Percentiles rank a stretch among this genome's conserved stretches.
Evolutionary conservation across 352 stramenopile genomes (phyloP).

Genomic region (Blastocystis sp.): DNA sequence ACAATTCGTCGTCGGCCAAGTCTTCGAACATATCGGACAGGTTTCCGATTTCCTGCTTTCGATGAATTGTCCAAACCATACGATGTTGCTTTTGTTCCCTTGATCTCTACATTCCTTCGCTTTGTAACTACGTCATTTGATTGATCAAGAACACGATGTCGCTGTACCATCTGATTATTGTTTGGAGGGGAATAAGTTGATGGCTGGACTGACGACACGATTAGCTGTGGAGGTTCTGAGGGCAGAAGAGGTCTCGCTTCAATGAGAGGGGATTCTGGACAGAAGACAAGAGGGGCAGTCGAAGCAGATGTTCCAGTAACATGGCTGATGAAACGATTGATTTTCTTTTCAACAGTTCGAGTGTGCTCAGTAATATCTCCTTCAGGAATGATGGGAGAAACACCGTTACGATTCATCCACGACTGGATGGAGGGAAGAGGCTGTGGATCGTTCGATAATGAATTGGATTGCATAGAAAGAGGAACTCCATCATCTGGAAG

Average conservation of each 20-base stretch:
- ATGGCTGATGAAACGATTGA: neutral
- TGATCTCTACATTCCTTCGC: neutral
- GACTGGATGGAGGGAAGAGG: neutral
- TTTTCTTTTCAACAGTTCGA: neutral
- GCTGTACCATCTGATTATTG: neutral
- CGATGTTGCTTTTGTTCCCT: neutral
- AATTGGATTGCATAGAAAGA: neutral
- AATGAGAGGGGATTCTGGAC: neutral
- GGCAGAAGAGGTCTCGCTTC: neutral
- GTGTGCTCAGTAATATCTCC: neutral
- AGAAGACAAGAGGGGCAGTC: neutral
- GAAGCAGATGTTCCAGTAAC: neutral
- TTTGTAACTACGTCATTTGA: neutral
- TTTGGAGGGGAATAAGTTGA: neutral
- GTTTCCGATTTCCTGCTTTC: neutral
- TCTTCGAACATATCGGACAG: neutral
- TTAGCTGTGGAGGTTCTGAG: neutral
- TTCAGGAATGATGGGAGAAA: slow-evolving; percentile 8
- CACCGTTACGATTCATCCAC: neutral
- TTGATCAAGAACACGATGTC: neutral
- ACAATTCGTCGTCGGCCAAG: neutral
- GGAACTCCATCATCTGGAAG: neutral
- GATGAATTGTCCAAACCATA: neutral
- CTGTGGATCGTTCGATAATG: neutral
- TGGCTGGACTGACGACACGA: neutral